Evolutionary conservation across 495 filamentous ascomycete species (phyloP), one percentile per base, ranked within the genome.

Genomic region (Neurospora pannonica): DNA sequence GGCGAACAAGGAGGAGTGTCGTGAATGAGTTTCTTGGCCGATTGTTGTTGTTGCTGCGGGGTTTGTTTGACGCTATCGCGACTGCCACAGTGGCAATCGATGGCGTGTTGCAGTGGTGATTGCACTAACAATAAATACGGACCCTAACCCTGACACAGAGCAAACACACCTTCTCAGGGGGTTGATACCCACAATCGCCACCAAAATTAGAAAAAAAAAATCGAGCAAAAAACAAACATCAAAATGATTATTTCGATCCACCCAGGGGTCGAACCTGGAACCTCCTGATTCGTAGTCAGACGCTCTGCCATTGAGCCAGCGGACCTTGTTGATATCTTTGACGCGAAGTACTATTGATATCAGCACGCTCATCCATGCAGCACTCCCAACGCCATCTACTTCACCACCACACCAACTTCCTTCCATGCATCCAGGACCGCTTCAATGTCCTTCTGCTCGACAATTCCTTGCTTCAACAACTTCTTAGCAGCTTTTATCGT

Each of bases 301-400:
- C 48, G 48, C 48, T 60, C 48, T 60, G 48, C 48, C 54, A 62
- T 62, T 62, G 54, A 62, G 54, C 54, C 54, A 62, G 54, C 54
- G 54, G 54, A 62, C 54, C 54, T 62, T 62, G 6, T 9, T 62
- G 48, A 4, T 8, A 13, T 15, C 0, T 8, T 1, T 5, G 1
- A 2, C 24, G 1, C 7, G 2, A 62, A 0, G 4, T 31, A 0
- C 6, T 17, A 31, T 3, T 34, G 0, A 62, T 19, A 62, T 62
- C 0, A 5, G 1, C 54, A 2, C 5, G 0, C 0, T 8, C 5
- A 0, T 1, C 1, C 9, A 6, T 15, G 1, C 2, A 28, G 24
- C 48, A 62, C 34, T 17, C 54, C 46, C 24, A 3, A 28, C 9
- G 24, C 1, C 7, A 15, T 19, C 28, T 34, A 34, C 54, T 62